Conservation (phyloP, 2,329 filamentous ascomycete species). For the Ascosphaera apis region DNA sequence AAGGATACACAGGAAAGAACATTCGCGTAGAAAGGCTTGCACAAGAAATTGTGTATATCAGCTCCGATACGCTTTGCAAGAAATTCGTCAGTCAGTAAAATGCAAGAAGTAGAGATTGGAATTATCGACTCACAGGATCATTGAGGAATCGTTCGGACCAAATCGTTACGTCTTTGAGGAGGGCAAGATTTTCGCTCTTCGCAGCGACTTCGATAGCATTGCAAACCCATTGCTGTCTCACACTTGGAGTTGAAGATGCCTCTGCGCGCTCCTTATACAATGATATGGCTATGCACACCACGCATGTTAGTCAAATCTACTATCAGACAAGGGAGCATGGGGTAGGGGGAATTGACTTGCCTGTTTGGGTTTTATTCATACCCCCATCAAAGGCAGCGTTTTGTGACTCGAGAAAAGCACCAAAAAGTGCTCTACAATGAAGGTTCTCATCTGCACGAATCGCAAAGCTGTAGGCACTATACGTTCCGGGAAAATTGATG, state of each 20-base stretch:
- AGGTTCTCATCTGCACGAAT: too few relatives aligned
- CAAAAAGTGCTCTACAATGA: too few relatives aligned
- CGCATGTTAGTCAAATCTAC: too few relatives aligned
- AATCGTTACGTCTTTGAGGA: slow-evolving; percentile 2
- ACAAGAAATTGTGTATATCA: not conserved
- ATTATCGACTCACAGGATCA: slow-evolving; percentile 3
- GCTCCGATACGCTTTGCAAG: not conserved
- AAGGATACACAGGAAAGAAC: slow-evolving; percentile 2
- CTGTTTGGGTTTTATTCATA: too few relatives aligned
- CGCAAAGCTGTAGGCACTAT: too few relatives aligned
- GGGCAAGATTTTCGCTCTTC: slow-evolving; percentile 1
- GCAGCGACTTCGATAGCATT: slow-evolving; percentile 2
- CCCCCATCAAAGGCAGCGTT: too few relatives aligned
- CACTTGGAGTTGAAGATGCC: slow-evolving; percentile 11
- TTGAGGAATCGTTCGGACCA: slow-evolving; percentile 4
- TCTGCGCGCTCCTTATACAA: not conserved
- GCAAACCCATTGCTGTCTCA: not conserved
- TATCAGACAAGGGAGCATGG: too few relatives aligned
- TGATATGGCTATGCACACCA: too few relatives aligned
- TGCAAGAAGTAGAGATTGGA: not conserved
- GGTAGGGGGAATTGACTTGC: too few relatives aligned
- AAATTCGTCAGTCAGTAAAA: not conserved
- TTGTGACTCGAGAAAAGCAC: too few relatives aligned
- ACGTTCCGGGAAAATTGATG: too few relatives aligned
- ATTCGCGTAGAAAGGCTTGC: not conserved